A percentile compares a stretch with the other conserved stretches of the same genome.
Evolutionary conservation across 1,284 basidiomycete genomes (phyloP).

Genomic region (Rhodotorula mucilaginosa): DNA sequence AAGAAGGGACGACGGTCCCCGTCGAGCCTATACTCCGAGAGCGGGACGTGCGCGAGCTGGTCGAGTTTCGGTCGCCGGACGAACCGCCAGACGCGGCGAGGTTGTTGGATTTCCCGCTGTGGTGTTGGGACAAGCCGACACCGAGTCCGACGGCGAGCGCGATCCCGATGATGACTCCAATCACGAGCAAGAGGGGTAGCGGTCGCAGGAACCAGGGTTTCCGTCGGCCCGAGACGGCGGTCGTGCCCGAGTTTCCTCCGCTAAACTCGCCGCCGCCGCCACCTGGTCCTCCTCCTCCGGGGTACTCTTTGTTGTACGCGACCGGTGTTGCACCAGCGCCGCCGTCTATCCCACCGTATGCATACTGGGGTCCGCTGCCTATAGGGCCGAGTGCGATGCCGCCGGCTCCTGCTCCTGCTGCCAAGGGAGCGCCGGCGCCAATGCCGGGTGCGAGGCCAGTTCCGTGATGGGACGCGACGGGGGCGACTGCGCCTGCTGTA

Average conservation of each 20-base stretch:
- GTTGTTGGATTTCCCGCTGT: background rate
- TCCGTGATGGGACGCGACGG: background rate
- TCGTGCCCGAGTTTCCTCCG: constrained; percentile 19
- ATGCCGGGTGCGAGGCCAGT: background rate
- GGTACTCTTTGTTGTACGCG: constrained; percentile 2
- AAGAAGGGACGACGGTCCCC: constrained; percentile 37
- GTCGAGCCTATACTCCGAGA: constrained; percentile 11
- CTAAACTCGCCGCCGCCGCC: constrained; percentile 7
- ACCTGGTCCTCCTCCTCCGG: background rate
- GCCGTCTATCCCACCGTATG: background rate
- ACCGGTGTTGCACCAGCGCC: background rate
- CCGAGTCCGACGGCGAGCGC: constrained; percentile 39
- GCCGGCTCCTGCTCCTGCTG: background rate
- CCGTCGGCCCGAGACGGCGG: constrained; percentile 7
- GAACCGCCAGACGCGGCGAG: background rate
- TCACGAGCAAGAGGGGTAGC: constrained; percentile 20
- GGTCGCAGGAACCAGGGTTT: constrained; percentile 36
- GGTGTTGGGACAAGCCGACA: constrained; percentile 25
- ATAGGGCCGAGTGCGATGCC: background rate
- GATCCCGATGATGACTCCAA: constrained; percentile 26
- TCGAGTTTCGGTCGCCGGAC: background rate
- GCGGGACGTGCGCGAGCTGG: background rate
- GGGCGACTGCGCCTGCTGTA: background rate
- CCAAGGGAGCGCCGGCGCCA: background rate
- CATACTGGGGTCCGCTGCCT: background rate